Evolutionary conservation across 2,329 filamentous ascomycete genomes (phyloP).

Genomic region (Mycosphaerella arachidis): DNA sequence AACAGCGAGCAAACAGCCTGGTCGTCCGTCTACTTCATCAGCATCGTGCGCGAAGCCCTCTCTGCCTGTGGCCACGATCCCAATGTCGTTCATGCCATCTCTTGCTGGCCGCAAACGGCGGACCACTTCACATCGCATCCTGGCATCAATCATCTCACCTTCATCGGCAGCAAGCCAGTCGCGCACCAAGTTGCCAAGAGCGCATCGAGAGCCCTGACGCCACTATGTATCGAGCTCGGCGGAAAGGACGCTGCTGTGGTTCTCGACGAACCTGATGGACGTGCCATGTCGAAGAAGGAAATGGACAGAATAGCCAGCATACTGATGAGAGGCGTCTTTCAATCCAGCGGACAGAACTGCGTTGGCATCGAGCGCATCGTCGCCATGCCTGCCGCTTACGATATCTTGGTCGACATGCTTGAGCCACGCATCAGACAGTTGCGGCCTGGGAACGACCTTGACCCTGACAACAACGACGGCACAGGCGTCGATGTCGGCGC

Average conservation of each 20-base stretch:
- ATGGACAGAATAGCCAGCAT: constrained; percentile 72
- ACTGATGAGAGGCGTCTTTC: constrained; percentile 87
- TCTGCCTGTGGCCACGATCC: constrained; percentile 76
- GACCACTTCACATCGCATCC: constrained; percentile 79
- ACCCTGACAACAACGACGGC: constrained; percentile 38
- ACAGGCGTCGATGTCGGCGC: constrained; percentile 73
- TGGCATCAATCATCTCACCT: constrained; percentile 81
- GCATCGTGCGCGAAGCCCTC: constrained; percentile 73
- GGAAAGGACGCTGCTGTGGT: constrained; percentile 92
- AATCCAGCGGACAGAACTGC: constrained; percentile 94
- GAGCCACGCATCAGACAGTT: constrained; percentile 69
- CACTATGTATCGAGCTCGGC: constrained; percentile 84
- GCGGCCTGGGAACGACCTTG: constrained; percentile 67
- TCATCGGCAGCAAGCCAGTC: constrained; percentile 85
- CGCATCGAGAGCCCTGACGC: constrained; percentile 79
- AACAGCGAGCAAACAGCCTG: constrained; percentile 93
- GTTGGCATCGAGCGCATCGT: constrained; percentile 94
- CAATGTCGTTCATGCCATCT: constrained; percentile 74
- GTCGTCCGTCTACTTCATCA: constrained; percentile 78
- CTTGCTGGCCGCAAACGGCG: constrained; percentile 83
- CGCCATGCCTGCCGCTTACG: constrained; percentile 71
- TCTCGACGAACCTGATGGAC: constrained; percentile 65
- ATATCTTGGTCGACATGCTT: constrained; percentile 65
- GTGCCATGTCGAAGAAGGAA: constrained; percentile 44
- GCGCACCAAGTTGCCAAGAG: constrained; percentile 84